phyloP scores from a whole-genome alignment of 352 stramenopile genomes.

The Plasmopara halstedii region DNA sequence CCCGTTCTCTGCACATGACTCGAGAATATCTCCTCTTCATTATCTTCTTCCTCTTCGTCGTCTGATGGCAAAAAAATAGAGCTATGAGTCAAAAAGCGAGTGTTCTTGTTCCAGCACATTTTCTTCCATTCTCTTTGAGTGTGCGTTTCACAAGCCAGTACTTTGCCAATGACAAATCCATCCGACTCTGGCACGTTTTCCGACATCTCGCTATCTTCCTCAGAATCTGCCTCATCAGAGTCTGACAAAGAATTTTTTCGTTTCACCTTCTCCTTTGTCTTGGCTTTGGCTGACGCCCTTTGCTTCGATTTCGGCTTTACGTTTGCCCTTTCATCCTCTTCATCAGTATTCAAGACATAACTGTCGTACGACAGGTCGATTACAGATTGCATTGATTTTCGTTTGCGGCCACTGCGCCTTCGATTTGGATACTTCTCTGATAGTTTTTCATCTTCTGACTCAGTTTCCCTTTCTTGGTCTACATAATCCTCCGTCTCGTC shows the following conservation, averaged over 20 bases:
- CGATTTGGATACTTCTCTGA: slow-evolving; percentile 15
- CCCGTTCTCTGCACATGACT: slow-evolving; percentile 1
- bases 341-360: slow-evolving; percentile 25
- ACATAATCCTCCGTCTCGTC: slow-evolving; percentile 35
- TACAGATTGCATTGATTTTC: slow-evolving; percentile 18
- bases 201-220: slow-evolving; percentile 19
- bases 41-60: slow-evolving; percentile 22
- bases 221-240: slow-evolving; percentile 20
- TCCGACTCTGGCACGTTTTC: slow-evolving; percentile 35
- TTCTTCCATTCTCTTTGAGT: slow-evolving; percentile 75
- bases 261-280: slow-evolving; percentile 20
- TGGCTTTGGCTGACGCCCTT: slow-evolving; percentile 13
- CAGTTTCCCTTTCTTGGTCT: slow-evolving; percentile 22
- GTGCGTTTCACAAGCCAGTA: slow-evolving; percentile 69
- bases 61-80: slow-evolving; percentile 77
- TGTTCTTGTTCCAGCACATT: slow-evolving; percentile 64
- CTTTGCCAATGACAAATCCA: slow-evolving; percentile 77
- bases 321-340: slow-evolving; percentile 34
- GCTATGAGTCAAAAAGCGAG: slow-evolving; percentile 64
- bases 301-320: slow-evolving; percentile 15
- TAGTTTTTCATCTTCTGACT: slow-evolving; percentile 21
- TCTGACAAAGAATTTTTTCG: slow-evolving; percentile 19
- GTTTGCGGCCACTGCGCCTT: slow-evolving; percentile 32
- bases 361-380: slow-evolving; percentile 29
- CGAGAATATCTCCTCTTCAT: slow-evolving; percentile 2